Evolutionary conservation across 129 eudicot species (phyloP), one percentile per base, ranked within the genome.

Genomic region (sunflower (Helianthus annuus)): DNA sequence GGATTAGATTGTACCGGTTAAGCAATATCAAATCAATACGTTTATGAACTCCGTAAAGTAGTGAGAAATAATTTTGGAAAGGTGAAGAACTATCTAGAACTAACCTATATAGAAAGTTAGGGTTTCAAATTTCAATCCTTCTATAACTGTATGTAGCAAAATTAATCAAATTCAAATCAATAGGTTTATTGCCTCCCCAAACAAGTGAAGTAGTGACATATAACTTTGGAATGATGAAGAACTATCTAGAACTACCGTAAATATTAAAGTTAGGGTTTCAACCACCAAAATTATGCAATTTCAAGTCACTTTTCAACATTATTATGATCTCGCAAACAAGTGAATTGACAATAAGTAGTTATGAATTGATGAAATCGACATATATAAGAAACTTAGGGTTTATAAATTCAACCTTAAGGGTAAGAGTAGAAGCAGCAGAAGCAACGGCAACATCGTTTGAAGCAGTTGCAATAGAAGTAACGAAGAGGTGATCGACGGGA

Each of bases 381-480:
- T 32, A 32, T 32, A 3, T 32, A 42, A 42, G 10, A 42, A 42
- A 42, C 8, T 42, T 32, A 32, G 36, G 36, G 36, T 32, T 32
- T 32, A 3, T 32, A 32, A 2, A 2, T 32, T 68, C 7, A 32
- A 65, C 77, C 77, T 76, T 57, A 83, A 29, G 88, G 88, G 44
- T 72, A 83, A 49, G 88, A 79, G 80, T 80, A 83, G 74, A 72
- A 80, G 82, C 88, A 83, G 62, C 88, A 83, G 73, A 80, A 80
- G 65, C 88, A 83, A 5, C 88, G 84, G 29, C 88, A 83, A 12
- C 85, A 80, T 17, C 85, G 88, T 62, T 69, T 80, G 70, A 80
- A 83, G 82, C 88, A 83, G 74, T 24, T 83, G 29, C 84, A 83
- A 59, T 76, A 68, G 17, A 60, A 16, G 78, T 80, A 83, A 70